Base-by-base conservation (phyloP, 352 stramenopile species). In the Pythium dissotocum region DNA sequence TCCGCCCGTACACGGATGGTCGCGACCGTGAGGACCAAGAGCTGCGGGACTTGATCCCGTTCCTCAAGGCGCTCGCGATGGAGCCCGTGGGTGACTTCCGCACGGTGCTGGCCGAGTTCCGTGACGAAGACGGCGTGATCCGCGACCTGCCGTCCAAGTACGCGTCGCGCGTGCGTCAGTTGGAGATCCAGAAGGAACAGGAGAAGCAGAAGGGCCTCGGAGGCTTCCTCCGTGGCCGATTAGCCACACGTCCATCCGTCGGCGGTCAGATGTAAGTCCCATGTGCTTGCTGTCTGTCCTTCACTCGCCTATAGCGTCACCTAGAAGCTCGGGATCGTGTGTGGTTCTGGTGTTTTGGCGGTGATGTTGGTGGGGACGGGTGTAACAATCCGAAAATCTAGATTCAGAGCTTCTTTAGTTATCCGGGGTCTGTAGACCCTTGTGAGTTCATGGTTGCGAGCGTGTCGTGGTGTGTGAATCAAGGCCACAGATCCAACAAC, bases 171-270 rank as follows among this genome's bases (percentile, higher is more conserved):
- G 79, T 96, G 73, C 82, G 83, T 38, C 79, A 85, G 48, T 71
- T 94, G 49, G 88, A 95, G 74, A 83, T 90, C 75, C 80, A 92
- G 65, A 90, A 94, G 69, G 70, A 90, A 52, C 82, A 94, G 61
- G 69, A 91, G 48, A 88, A 89, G 74, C 85, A 91, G 55, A 92
- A 92, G 65, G 88, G 88, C 30, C 85, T 95, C 46, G 86, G 88
- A 8, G 88, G 88, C 46, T 95, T 95, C 71, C 79, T 93, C 58
- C 85, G 86, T 48, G 86, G 86, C 18, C 81, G 88, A 24, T 69
- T 94, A 72, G 81, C 85, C 42, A 76, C 87, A 53, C 79, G 87
- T n/a, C 82, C 88, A 56, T 65, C 76, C 4, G 30, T 56, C 42
- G 60, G 33, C n/a, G 68, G 62, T 18, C 67, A 65, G 48, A 73